phyloP scores from a whole-genome alignment of 768 basidiomycete genomes.

The Rhodotorula babjevae region DNA sequence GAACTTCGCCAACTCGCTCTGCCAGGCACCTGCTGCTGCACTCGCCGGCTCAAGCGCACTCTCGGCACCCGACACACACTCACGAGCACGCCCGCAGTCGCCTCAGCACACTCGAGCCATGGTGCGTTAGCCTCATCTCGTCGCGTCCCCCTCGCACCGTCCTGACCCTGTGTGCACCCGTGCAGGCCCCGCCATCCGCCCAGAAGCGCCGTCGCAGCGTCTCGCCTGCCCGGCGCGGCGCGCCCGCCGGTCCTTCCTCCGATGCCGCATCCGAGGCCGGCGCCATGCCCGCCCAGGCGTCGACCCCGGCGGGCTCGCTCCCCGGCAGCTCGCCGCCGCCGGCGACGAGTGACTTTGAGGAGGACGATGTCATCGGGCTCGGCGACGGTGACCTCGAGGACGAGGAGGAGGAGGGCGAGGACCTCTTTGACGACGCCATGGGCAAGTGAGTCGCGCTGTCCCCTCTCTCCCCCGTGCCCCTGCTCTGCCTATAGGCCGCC shows the following conservation, averaged over 20 bases:
- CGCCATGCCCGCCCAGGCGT: conserved; percentile 15
- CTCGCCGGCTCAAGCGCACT: too few species aligned
- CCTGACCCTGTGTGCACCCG: accelerated
- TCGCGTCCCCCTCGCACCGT: background rate
- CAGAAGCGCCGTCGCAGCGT: conserved; percentile 31
- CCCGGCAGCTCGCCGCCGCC: conserved; percentile 80
- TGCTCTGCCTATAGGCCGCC: too few species aligned
- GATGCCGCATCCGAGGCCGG: background rate
- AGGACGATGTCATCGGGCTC: conserved; percentile 64
- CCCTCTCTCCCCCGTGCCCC: too few species aligned
- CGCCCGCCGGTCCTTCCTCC: background rate
- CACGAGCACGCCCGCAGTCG: background rate
- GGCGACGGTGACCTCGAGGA: conserved; percentile 46
- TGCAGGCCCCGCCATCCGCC: conserved; percentile 28
- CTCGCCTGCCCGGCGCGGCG: conserved; percentile 1
- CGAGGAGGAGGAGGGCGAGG: conserved; percentile 76
- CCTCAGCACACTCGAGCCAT: background rate
- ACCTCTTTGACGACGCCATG: conserved; percentile 75
- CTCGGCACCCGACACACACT: too few species aligned
- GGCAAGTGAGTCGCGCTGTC: conserved; percentile 59
- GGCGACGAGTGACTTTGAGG: conserved; percentile 66
- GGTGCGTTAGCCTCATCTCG: background rate
- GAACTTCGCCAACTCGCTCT: background rate
- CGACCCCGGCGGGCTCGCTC: conserved; percentile 60
- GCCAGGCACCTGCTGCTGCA: background rate